These are phyloP conservation scores for Aspergillus intermedius DNA, from an alignment of 2,329 filamentous ascomycete species.

Conservation along the genomic window DNA sequence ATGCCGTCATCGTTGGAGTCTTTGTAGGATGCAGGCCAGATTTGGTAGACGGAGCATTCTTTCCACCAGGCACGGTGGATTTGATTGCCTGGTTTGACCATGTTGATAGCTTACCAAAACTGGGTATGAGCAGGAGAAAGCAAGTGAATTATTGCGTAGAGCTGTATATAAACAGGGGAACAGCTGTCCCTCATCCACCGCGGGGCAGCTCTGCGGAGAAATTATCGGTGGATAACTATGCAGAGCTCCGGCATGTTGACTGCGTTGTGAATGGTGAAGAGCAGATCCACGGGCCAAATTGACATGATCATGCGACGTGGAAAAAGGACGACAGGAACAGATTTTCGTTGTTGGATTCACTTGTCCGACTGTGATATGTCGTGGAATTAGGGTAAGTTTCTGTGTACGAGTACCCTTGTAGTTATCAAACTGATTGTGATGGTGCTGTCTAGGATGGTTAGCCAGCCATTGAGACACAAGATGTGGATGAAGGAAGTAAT, in stretches of 20 bases:
- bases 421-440: no score
- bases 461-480: no score
- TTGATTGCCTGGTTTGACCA: slow-evolving; percentile 10
- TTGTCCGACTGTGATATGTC: neutral
- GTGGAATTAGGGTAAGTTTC: neutral
- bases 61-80: slow-evolving; percentile 50
- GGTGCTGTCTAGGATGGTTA: no score
- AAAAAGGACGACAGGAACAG: neutral
- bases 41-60: slow-evolving; percentile 52
- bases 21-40: slow-evolving; percentile 54
- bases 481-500: no score
- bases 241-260: slow-evolving; percentile 1
- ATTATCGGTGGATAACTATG: slow-evolving; percentile 4
- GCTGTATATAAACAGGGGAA: neutral
- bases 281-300: neutral
- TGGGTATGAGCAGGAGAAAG: neutral
- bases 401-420: neutral
- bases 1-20: slow-evolving; percentile 49
- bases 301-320: slow-evolving; percentile 2
- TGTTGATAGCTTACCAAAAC: neutral
- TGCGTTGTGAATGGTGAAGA: neutral
- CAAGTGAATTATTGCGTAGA: neutral
- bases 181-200: slow-evolving; percentile 1
- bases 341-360: neutral
- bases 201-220: slow-evolving; percentile 5